Evolutionary conservation across 768 basidiomycete species (phyloP).

Genomic region (Xanthoconium purpureum): DNA sequence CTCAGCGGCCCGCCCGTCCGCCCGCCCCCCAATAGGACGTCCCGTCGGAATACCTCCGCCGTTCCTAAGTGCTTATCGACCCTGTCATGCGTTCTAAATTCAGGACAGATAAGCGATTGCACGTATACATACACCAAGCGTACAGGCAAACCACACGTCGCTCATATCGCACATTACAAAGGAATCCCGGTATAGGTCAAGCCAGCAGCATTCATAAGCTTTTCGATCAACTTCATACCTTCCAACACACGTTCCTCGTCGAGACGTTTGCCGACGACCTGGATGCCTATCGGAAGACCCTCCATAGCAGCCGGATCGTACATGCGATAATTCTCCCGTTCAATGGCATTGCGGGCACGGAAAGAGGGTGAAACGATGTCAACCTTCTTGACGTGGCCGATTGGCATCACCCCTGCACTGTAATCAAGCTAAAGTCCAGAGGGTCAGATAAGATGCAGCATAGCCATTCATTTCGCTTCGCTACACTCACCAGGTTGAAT

Average conservation of each 20-base stretch:
- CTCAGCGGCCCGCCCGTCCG: too few species aligned
- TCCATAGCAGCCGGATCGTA: slow-evolving; percentile 43
- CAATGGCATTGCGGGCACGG: slow-evolving; percentile 34
- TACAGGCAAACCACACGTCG: neutral
- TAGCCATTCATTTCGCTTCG: neutral
- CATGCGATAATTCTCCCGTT: slow-evolving; percentile 39
- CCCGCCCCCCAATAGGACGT: too few species aligned
- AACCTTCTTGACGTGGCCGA: slow-evolving; percentile 36
- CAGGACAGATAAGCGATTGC: neutral
- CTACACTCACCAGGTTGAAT: slow-evolving; percentile 56
- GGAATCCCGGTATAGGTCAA: slow-evolving; percentile 26
- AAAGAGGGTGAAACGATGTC: slow-evolving; percentile 32
- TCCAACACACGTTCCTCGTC: slow-evolving; percentile 49
- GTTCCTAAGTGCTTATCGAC: neutral
- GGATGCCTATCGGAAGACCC: slow-evolving; percentile 44
- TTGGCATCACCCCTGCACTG: slow-evolving; percentile 44
- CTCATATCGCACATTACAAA: neutral
- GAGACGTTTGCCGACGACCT: slow-evolving; percentile 41
- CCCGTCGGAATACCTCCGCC: neutral
- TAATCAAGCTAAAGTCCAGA: slow-evolving; percentile 39
- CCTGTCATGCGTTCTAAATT: neutral
- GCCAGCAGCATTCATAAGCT: slow-evolving; percentile 23
- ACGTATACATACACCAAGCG: neutral
- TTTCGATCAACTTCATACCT: slow-evolving; percentile 42
- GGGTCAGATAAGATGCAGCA: neutral